Conservation (phyloP, 2,329 filamentous ascomycete genomes). For the Curvularia eragrostidis region DNA sequence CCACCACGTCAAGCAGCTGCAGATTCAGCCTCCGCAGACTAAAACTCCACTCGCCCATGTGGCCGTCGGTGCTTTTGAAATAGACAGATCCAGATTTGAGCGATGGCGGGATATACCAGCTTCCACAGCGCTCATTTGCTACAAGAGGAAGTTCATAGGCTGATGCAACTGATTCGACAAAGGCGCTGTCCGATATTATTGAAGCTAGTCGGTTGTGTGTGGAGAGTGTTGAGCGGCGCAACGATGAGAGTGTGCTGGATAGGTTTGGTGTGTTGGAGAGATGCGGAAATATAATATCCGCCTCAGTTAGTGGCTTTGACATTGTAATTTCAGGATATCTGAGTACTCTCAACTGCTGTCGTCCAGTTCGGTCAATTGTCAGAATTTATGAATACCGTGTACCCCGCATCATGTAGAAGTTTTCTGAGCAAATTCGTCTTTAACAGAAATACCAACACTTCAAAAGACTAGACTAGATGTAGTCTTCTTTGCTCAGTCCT, state of each 20-base stretch:
- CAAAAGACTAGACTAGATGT: not conserved
- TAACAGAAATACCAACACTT: not conserved
- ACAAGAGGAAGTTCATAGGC: constrained; percentile 72
- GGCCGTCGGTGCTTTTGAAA: constrained; percentile 98
- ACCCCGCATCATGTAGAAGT: constrained; percentile 12
- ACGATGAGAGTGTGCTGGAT: constrained; percentile 69
- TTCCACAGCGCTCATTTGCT: constrained; percentile 93
- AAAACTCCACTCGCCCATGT: constrained; percentile 89
- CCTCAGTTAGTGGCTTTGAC: constrained; percentile 36
- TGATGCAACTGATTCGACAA: constrained; percentile 68
- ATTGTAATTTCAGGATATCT: constrained; percentile 18
- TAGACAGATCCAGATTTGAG: constrained; percentile 78
- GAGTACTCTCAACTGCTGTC: not conserved
- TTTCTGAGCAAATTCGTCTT: not conserved
- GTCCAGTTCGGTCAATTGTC: not conserved
- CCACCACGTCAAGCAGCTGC: constrained; percentile 75
- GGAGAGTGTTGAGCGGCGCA: constrained; percentile 78
- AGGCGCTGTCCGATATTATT: constrained; percentile 76
- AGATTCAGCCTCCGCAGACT: constrained; percentile 84
- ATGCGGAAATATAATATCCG: constrained; percentile 61
- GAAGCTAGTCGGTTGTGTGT: constrained; percentile 82
- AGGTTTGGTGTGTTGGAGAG: constrained; percentile 68
- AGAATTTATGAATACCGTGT: not conserved
- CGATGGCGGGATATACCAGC: constrained; percentile 82
- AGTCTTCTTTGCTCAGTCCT: not conserved